Conservation (phyloP, 768 basidiomycete genomes). For the Imleria badia region DNA sequence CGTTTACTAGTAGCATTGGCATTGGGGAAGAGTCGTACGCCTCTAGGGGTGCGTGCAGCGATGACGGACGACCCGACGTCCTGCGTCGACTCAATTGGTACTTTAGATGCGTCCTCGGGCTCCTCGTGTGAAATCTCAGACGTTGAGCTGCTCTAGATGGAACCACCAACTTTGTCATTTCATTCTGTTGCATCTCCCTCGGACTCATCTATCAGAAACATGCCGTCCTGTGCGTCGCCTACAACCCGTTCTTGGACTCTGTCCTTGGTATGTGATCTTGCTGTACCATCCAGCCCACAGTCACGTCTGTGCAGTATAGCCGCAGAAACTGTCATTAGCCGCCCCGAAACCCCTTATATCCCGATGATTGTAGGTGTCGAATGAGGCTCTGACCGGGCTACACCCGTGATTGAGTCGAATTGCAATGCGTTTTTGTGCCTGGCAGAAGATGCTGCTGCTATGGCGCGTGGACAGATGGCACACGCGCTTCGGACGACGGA, state of each 20-base stretch:
- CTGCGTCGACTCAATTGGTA: slow-evolving; percentile 95
- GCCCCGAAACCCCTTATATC: slow-evolving; percentile 53
- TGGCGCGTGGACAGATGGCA: slow-evolving; percentile 74
- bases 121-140: slow-evolving; percentile 44
- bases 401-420: slow-evolving; percentile 56
- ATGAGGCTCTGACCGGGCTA: slow-evolving; percentile 81
- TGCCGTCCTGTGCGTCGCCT: slow-evolving; percentile 88
- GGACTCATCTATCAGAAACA: slow-evolving; percentile 80
- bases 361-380: slow-evolving; percentile 58
- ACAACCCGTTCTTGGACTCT: slow-evolving; percentile 88
- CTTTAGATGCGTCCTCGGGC: slow-evolving; percentile 29
- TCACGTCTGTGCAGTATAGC: slow-evolving; percentile 52
- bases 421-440: slow-evolving; percentile 69
- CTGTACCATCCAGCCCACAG: background rate
- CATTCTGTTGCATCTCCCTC: slow-evolving; percentile 87
- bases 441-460: slow-evolving; percentile 57
- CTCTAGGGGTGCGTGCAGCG: slow-evolving; percentile 59
- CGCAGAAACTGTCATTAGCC: slow-evolving; percentile 62
- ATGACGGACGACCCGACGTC: slow-evolving; percentile 90
- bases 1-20: slow-evolving; percentile 73
- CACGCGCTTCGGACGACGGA: slow-evolving; percentile 83
- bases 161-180: slow-evolving; percentile 88
- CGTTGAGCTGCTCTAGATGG: slow-evolving; percentile 56
- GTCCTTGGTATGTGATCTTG: slow-evolving; percentile 48
- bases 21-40: slow-evolving; percentile 93